Evolutionary conservation across 140 eudicot species (phyloP).

Genomic region (Erigeron philadelphicus): DNA sequence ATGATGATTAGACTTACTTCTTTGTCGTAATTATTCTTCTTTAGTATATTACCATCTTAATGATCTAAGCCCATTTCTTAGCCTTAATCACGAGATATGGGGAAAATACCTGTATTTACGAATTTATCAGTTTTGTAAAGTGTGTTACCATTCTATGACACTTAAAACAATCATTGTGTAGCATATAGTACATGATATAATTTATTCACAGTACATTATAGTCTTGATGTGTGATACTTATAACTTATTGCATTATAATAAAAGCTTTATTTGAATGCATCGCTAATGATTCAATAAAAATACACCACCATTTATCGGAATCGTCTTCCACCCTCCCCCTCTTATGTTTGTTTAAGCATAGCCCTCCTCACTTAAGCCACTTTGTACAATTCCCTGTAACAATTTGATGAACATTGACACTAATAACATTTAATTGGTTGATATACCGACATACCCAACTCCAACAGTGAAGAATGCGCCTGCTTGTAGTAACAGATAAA

Average conservation of each 20-base stretch:
- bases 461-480: constrained; percentile 66
- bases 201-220: constrained; percentile 6
- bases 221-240: constrained; percentile 5
- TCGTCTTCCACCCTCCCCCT: constrained; percentile 7
- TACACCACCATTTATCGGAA: constrained; percentile 21
- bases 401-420: too few relatives aligned
- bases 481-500: constrained; percentile 68
- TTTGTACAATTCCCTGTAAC: constrained; percentile 10
- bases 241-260: constrained; percentile 16
- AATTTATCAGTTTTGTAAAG: too few relatives aligned
- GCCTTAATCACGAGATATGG: too few relatives aligned
- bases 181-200: constrained; percentile 7
- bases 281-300: neutral
- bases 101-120: too few relatives aligned
- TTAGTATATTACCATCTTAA: too few relatives aligned
- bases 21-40: too few relatives aligned
- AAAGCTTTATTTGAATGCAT: constrained; percentile 16
- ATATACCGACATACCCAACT: constrained; percentile 60
- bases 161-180: constrained; percentile 7
- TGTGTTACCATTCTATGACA: neutral
- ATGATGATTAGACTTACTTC: too few relatives aligned
- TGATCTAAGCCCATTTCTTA: too few relatives aligned
- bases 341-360: constrained; percentile 14
- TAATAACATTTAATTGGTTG: constrained; percentile 30
- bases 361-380: neutral